Percentiles rank a stretch among this genome's conserved stretches.
These are phyloP conservation scores for Plectosphaerella cucumerina DNA, from an alignment of 2,329 filamentous ascomycete genomes.

Conservation along the genomic window DNA sequence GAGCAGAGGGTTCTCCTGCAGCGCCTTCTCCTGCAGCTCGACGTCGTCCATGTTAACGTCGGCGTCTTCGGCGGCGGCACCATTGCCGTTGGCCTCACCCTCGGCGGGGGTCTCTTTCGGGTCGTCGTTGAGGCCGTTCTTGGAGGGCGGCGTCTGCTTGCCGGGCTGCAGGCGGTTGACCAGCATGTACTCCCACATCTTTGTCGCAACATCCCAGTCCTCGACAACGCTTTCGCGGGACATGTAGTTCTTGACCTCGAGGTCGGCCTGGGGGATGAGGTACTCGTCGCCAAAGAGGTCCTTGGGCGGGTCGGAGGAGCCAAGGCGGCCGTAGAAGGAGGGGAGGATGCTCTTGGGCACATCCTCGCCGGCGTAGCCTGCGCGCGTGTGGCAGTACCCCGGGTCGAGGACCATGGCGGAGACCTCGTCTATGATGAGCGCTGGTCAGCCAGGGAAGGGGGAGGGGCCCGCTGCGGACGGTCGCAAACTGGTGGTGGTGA, in stretches of 20 bases:
- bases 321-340: conserved; percentile 74
- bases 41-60: conserved; percentile 55
- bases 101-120: conserved; percentile 43
- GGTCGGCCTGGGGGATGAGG: conserved; percentile 68
- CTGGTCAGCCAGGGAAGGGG: conserved; percentile 3
- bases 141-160: conserved; percentile 63
- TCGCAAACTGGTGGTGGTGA: too few species aligned
- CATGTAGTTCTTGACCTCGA: conserved; percentile 92
- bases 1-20: conserved; percentile 85
- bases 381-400: conserved; percentile 85
- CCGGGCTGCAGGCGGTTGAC: conserved; percentile 81
- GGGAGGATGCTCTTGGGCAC: conserved; percentile 90
- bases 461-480: background rate
- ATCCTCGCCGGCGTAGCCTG: conserved; percentile 96
- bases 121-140: conserved; percentile 75
- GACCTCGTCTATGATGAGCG: conserved; percentile 71
- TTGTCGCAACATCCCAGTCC: conserved; percentile 89
- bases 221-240: conserved; percentile 84
- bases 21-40: conserved; percentile 64
- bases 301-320: conserved; percentile 41
- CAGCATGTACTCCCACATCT: conserved; percentile 90
- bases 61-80: conserved; percentile 56
- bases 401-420: conserved; percentile 95
- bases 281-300: conserved; percentile 87
- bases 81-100: conserved; percentile 32